Conservation (phyloP, 1,139 yeast species). For the Diutina scorzettiae region DNA sequence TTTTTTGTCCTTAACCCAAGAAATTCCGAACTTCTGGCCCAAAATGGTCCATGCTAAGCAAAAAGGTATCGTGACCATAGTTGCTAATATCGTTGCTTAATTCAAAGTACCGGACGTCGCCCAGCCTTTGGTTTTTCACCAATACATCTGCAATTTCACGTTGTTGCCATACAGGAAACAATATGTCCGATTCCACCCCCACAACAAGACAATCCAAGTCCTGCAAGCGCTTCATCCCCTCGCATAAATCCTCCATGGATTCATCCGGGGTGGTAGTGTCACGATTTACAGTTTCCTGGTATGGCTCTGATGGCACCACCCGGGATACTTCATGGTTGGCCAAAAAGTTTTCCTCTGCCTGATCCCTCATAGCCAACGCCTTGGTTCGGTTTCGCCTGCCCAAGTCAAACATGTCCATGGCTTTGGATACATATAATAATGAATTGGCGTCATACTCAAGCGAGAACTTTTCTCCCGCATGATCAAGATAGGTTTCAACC, state of each 20-base stretch:
- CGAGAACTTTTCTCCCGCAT: conserved; percentile 90
- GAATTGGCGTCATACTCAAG: conserved; percentile 88
- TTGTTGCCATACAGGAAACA: conserved; percentile 94
- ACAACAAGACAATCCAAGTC: conserved; percentile 61
- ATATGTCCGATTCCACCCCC: conserved; percentile 85
- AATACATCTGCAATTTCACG: conserved; percentile 63
- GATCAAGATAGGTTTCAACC: conserved; percentile 86
- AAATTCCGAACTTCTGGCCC: conserved; percentile 67
- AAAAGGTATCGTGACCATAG: conserved; percentile 86
- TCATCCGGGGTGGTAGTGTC: conserved; percentile 37
- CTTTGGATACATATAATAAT: conserved; percentile 73
- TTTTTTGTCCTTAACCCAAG: conserved; percentile 14
- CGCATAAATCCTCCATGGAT: conserved; percentile 44
- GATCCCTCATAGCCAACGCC: conserved; percentile 29
- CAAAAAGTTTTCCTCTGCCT: conserved; percentile 16
- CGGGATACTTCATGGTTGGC: conserved; percentile 9
- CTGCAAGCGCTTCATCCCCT: conserved; percentile 54
- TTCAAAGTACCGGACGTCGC: conserved; percentile 40
- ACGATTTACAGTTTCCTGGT: conserved; percentile 33
- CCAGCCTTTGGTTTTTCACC: conserved; percentile 21
- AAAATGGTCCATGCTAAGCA: conserved; percentile 64
- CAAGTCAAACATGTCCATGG: conserved; percentile 88
- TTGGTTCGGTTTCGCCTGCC: conserved; percentile 37
- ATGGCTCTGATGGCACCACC: conserved; percentile 22
- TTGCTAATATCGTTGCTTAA: conserved; percentile 63